Base-by-base conservation (phyloP, 1,284 basidiomycete genomes). In the Rhodotorula mucilaginosa region DNA sequence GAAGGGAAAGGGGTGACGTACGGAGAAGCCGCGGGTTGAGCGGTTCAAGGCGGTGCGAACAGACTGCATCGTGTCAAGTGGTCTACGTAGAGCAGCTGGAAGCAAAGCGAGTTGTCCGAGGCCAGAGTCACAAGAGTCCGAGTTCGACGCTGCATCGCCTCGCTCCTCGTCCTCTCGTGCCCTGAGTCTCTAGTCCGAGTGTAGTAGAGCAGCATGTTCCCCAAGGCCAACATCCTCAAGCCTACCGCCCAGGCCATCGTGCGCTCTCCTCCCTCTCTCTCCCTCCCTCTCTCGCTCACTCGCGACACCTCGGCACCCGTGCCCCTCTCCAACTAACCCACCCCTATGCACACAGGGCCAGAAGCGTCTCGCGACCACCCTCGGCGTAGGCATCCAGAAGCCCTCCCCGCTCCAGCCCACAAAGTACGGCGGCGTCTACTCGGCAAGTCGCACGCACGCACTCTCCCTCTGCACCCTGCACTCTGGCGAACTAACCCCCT, bases 341-440 rank as follows among this genome's bases (percentile, higher is more conserved):
- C n/a, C n/a, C n/a, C n/a, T n/a, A n/a, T n/a, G 23, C 26, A 56
- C 51, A 12, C 61, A 74, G 71, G 64, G 69, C 62, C 71, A 70
- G 65, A 49, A 71, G 18, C 64, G 72, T 39, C 58, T 58, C 29
- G 76, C 76, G 4, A 77, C 74, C 48, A 76, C 72, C 52, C 71
- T 75, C 56, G 76, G 74, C 58, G 70, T 77, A 31, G 61, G 63
- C 16, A 71, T 68, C 58, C 39, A 67, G 18, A 70, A 62, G 47
- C 65, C 72, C n/a, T 58, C 67, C 2, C 72, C 71, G 16, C 58
- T 95, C 92, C 87, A 89, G 63, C 88, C 92, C 23, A 92, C 93
- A 76, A 97, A 97, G 84, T 97, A 97, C 82, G 96, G 96, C 16
- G 73, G 73, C 26, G 74, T 75, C 60, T 74, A 76, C 72, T 71